phyloP scores from a whole-genome alignment of 768 basidiomycete species.

The Cubamyces lactineus region DNA sequence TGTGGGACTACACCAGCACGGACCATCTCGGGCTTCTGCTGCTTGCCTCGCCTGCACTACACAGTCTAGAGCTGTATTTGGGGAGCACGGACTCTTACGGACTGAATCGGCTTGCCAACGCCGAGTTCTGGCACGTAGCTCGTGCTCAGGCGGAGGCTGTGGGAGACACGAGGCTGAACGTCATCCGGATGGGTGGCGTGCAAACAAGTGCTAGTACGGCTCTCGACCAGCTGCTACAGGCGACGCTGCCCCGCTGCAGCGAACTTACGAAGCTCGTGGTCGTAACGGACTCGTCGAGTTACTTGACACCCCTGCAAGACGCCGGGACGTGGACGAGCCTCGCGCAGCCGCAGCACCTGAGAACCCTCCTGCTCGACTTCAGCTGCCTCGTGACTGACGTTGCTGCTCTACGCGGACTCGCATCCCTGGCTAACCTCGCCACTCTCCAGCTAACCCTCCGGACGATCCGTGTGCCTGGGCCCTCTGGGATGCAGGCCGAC shows the following conservation, averaged over 20 bases:
- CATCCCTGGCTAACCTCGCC: background rate
- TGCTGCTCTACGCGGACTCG: background rate
- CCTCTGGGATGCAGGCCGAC: background rate
- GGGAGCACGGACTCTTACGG: background rate
- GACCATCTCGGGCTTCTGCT: background rate
- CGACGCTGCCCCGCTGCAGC: background rate
- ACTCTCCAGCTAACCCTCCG: background rate
- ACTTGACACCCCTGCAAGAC: background rate
- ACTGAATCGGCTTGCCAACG: background rate
- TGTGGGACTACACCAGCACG: background rate
- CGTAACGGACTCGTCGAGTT: background rate
- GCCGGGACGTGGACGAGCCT: background rate
- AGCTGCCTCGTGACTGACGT: background rate
- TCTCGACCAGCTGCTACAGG: background rate
- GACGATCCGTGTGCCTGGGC: background rate
- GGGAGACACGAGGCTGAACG: too few relatives aligned
- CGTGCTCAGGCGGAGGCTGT: too few relatives aligned
- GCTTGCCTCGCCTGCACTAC: background rate
- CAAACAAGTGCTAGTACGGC: background rate
- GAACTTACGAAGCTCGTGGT: background rate
- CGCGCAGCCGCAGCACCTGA: background rate
- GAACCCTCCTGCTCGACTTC: background rate
- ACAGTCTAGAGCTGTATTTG: background rate
- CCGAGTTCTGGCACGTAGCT: background rate
- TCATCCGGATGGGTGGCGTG: too few relatives aligned